Evolutionary conservation across 208 protist genomes (phyloP).

Genomic region (Leishmania gerbilli): DNA sequence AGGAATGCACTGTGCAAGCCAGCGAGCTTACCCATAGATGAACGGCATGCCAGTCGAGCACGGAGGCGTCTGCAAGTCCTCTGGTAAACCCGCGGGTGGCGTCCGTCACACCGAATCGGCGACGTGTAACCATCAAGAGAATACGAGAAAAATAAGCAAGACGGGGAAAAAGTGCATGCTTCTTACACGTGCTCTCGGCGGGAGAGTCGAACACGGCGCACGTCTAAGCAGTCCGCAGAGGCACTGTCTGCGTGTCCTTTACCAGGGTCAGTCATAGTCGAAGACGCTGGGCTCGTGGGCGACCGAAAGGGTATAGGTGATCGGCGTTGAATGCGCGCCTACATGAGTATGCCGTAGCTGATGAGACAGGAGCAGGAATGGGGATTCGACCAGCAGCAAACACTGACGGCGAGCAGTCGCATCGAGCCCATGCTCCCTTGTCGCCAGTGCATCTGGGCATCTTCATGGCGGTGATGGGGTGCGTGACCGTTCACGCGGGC

Average conservation of each 20-base stretch:
- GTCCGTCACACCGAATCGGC: background rate
- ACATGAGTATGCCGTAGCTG: background rate
- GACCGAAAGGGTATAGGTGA: background rate
- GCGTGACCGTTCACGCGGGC: background rate
- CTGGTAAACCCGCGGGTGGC: background rate
- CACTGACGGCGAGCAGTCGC: background rate
- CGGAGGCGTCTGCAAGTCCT: background rate
- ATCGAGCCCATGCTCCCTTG: background rate
- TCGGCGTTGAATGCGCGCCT: background rate
- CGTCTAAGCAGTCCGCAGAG: background rate
- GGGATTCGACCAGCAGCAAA: background rate
- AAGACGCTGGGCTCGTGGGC: background rate
- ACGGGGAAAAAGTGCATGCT: background rate
- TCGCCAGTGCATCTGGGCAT: background rate
- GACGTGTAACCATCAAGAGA: background rate
- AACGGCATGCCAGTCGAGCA: background rate
- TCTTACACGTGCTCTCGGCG: background rate
- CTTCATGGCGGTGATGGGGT: background rate
- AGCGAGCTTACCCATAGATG: background rate
- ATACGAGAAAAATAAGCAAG: background rate
- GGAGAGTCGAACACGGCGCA: background rate
- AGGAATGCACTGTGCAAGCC: background rate
- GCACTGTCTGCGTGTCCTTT: background rate
- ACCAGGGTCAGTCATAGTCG: background rate
- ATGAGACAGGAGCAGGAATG: background rate